Base-by-base conservation (phyloP, 306 rosid species). In the Pyrus betulifolia region DNA sequence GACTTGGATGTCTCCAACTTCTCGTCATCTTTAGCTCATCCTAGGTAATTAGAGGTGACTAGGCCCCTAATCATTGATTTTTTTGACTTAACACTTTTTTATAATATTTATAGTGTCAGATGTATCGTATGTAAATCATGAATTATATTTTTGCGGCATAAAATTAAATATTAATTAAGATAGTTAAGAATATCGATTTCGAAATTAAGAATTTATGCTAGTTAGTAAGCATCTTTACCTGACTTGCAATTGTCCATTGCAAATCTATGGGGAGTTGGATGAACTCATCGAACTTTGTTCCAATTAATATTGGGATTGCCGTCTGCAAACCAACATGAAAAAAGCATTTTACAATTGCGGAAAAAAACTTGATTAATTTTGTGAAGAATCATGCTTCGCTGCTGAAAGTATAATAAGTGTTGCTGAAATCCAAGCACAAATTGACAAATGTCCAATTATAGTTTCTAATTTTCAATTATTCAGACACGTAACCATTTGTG, bases 251-350 rank as follows among this genome's bases (percentile, higher is more conserved):
- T 59, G 97, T 86, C 99, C 99, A 92, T 60, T 95, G 99, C 91
- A 95, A 67, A 85, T 95, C 99, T 66, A 95, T 82, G 6, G 99
- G 99, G 46, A 95, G 99, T 67, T 92, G 99, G 86, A 95, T 92
- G 86, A 95, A 95, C 67, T 95, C 99, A 54, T 95, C 99, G 76
- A 92, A 95, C 81, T 95, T 95, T 65, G 97, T 90, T 79, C 98
- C 98, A 69, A 95, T 82, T 80, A 95, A 83, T 51, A 95, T 87
- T 64, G 97, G 99, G 80, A 95, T 89, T 82, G 97, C 97, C 2
- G 92, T 86, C 99, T 95, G 46, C 78, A 19, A 11, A 40, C 40
- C 2, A 31, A 30, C n/a, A 5, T 4, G 11, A 4, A 21, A 5
- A 17, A 18, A 58, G 5, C 0, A 44, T 1, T 18, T 11, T 30